Percentiles rank a stretch among this genome's conserved stretches.
Evolutionary conservation across 2,329 filamentous ascomycete genomes (phyloP).

Genomic region (Lizonia empirigonia): DNA sequence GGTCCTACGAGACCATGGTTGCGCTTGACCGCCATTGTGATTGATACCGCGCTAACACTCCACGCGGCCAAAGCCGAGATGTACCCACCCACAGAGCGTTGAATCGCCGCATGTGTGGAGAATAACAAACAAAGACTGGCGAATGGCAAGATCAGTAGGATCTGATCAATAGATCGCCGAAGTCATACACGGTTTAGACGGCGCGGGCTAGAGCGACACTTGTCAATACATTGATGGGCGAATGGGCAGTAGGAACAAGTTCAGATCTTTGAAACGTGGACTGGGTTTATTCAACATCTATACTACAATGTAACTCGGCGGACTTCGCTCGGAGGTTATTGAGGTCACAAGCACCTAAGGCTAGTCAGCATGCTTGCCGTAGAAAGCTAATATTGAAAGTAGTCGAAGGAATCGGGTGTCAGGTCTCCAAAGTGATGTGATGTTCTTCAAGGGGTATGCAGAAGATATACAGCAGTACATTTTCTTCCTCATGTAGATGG

Average conservation of each 20-base stretch:
- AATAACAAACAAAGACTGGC: constrained; percentile 1
- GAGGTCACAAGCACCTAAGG: background rate
- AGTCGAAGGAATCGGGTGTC: constrained; percentile 42
- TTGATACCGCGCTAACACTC: constrained; percentile 2
- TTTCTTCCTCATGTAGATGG: constrained; percentile 61
- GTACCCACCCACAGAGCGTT: constrained; percentile 6
- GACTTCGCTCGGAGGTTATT: background rate
- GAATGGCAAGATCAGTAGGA: too few relatives aligned
- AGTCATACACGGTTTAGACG: too few relatives aligned
- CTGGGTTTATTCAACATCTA: constrained; percentile 1
- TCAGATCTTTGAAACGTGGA: background rate
- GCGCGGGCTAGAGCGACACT: too few relatives aligned
- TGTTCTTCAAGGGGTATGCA: constrained; percentile 65
- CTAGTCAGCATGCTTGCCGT: constrained; percentile 6
- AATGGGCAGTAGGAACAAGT: too few relatives aligned
- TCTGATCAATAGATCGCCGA: too few relatives aligned
- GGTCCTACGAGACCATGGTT: background rate
- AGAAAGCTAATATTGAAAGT: background rate
- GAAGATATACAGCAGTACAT: constrained; percentile 70
- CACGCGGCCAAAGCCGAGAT: constrained; percentile 1
- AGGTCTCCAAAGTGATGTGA: constrained; percentile 70
- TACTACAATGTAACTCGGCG: background rate
- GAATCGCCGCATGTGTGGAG: constrained; percentile 8
- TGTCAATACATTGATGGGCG: background rate
- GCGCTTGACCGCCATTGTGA: constrained; percentile 12